phyloP scores from a whole-genome alignment of 495 filamentous ascomycete genomes.

The Cenococcum geophilum region DNA sequence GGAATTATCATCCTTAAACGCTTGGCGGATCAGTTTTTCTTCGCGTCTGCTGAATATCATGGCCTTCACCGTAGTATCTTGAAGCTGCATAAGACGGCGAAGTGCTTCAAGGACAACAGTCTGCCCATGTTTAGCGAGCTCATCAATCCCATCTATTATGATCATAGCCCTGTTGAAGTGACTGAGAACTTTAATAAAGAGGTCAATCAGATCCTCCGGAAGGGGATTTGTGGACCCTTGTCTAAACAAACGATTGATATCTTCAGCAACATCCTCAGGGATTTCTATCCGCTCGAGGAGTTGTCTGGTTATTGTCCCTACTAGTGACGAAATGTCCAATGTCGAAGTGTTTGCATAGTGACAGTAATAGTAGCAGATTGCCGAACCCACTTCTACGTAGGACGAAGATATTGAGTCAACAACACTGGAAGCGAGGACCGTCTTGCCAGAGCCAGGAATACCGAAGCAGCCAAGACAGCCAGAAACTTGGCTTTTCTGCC shows the following conservation, averaged over 20 bases:
- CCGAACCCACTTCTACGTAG: background rate
- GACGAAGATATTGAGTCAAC: constrained; percentile 7
- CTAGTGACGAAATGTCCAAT: constrained; percentile 6
- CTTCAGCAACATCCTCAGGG: too few species aligned
- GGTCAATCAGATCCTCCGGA: too few species aligned
- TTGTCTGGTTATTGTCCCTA: constrained; percentile 16
- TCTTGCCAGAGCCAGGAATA: constrained; percentile 29
- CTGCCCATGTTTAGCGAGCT: constrained; percentile 6
- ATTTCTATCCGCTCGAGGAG: constrained; percentile 3
- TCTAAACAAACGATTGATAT: too few species aligned
- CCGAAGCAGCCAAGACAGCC: constrained; percentile 18
- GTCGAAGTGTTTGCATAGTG: constrained; percentile 19
- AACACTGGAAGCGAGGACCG: constrained; percentile 17
- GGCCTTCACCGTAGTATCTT: background rate
- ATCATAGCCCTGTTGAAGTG: too few species aligned
- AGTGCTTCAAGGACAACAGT: background rate
- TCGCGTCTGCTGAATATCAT: background rate
- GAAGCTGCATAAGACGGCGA: background rate
- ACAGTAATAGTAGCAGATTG: constrained; percentile 24
- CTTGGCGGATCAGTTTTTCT: background rate
- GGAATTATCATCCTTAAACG: background rate
- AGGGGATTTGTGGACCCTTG: too few species aligned
- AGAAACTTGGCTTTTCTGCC: constrained; percentile 3
- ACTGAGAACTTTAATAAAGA: too few species aligned
- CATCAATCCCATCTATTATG: constrained; percentile 27